Evolutionary conservation across 2,329 filamentous ascomycete genomes (phyloP).

Genomic region (Fusarium palustre): DNA sequence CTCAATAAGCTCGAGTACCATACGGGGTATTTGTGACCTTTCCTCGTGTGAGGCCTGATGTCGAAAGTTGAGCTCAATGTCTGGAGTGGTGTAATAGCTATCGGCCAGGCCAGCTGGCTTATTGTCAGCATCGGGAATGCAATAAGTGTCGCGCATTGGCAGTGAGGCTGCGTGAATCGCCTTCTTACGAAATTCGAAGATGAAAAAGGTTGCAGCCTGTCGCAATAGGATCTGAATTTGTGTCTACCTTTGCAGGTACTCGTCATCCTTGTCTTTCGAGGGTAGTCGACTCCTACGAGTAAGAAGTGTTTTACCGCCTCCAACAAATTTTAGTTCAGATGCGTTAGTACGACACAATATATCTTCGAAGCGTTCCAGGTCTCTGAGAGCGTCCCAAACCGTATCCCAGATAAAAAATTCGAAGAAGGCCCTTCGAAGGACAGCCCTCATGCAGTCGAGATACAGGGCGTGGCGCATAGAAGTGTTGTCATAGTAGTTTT

Average conservation of each 20-base stretch:
- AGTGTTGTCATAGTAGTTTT: slow-evolving; percentile 6
- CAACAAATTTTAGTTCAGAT: neutral
- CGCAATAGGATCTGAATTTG: slow-evolving; percentile 13
- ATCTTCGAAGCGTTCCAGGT: neutral
- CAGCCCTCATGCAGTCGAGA: slow-evolving; percentile 29
- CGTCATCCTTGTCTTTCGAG: neutral
- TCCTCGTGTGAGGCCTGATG: slow-evolving; percentile 1
- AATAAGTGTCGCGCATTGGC: slow-evolving; percentile 32
- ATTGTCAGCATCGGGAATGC: neutral
- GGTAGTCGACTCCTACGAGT: too few species aligned
- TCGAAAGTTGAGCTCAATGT: slow-evolving; percentile 3
- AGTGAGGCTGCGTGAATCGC: slow-evolving; percentile 38
- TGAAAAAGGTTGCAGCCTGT: slow-evolving; percentile 34
- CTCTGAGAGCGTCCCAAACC: neutral
- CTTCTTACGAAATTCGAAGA: slow-evolving; percentile 42
- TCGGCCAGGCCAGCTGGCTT: neutral
- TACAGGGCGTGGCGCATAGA: slow-evolving; percentile 23
- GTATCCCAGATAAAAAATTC: slow-evolving; percentile 37
- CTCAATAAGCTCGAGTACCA: slow-evolving; percentile 39
- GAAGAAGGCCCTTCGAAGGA: slow-evolving; percentile 38
- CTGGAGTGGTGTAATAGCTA: slow-evolving; percentile 1
- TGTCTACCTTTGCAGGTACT: neutral
- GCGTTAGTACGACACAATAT: too few species aligned
- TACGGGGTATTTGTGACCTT: slow-evolving; percentile 13
- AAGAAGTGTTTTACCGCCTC: neutral